Evolutionary conservation across 371 early-diverging fungal genomes (phyloP), one percentile per base, ranked within the genome.

Genomic region (Mucor velutinosus): DNA sequence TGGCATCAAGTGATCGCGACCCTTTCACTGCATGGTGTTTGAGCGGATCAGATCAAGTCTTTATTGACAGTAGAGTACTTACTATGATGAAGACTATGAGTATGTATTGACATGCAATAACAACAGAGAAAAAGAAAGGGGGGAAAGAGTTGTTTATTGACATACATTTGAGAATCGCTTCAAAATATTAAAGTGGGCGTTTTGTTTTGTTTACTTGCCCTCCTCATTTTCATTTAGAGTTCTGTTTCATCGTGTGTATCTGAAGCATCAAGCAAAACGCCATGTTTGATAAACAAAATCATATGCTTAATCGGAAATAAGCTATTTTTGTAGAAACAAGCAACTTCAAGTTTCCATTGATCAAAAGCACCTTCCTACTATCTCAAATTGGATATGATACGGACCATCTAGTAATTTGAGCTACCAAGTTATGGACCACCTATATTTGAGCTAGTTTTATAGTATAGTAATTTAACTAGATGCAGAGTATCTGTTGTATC

Each of bases 1-100:
- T 33, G 15, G 65, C 58, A 47, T 65, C 59, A 15, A 65, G 58
- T 19, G 65, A 58, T 30, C 65, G 49, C 4, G 65, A 65, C 35
- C 65, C 65, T 47, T 65, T 65, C 21, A 65, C 65, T 65, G 30
- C 11, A 58, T 25, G 49, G 7, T 12, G 19, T 49, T 47, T 33
- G 5, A 21, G 21, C 32, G 0, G 30, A 58, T 35, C 19, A 33
- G 35, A 30, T 37, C 17, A 21, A 14, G 23, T 15, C 0, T 29
- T 12, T 7, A 10, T 35, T 35, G 15, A 27, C 30, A 29, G n/a
- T 14, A 55, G 19, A 57, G 3, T 17, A 41, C 57, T 57, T 39
- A 59, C 59, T 33, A 19, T 59, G 59, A 59, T 59, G 59, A 37
- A 59, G 59, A 25, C 33, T 59, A 39, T 59, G 57, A 8, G 11